Conservation (phyloP, 2,329 filamentous ascomycete species). For the Drechslerella dactyloides region DNA sequence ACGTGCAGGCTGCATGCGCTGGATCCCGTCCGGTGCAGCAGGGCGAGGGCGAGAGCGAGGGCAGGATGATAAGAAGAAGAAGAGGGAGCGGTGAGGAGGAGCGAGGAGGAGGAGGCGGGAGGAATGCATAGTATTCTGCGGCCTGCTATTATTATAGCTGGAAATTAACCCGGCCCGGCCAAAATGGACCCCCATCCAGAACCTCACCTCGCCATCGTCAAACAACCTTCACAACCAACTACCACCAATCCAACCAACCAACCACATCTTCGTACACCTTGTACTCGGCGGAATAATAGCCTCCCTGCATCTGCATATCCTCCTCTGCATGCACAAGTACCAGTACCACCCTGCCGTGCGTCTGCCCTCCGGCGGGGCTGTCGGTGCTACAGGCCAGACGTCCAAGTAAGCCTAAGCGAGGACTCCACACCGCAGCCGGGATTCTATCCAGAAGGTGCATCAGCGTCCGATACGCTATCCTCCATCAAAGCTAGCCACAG, state of each 20-base stretch:
- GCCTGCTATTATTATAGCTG: not conserved
- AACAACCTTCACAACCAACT: not conserved
- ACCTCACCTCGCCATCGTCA: not conserved
- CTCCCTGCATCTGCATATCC: no score
- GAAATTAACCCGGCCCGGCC: no score
- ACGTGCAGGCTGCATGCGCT: not conserved
- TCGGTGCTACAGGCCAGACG: slow-evolving; percentile 3
- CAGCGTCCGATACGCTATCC: not conserved
- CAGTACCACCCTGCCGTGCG: not conserved
- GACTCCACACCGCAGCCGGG: slow-evolving; percentile 5
- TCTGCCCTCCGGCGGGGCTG: not conserved
- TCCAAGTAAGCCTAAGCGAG: not conserved
- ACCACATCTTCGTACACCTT: not conserved
- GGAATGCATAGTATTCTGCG: not conserved
- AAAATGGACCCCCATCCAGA: not conserved
- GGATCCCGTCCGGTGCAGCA: slow-evolving; percentile 9
- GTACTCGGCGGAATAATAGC: no score
- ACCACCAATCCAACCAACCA: not conserved
- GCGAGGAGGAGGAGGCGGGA: not conserved
- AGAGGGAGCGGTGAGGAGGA: not conserved
- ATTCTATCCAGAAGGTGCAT: not conserved
- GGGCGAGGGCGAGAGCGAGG: slow-evolving; percentile 3
- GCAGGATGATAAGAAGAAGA: slow-evolving; percentile 7
- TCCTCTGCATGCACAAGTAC: not conserved
- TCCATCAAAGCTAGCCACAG: no score